Base-by-base conservation (phyloP, 495 filamentous ascomycete genomes). In the Hypoxylon fuscum region DNA sequence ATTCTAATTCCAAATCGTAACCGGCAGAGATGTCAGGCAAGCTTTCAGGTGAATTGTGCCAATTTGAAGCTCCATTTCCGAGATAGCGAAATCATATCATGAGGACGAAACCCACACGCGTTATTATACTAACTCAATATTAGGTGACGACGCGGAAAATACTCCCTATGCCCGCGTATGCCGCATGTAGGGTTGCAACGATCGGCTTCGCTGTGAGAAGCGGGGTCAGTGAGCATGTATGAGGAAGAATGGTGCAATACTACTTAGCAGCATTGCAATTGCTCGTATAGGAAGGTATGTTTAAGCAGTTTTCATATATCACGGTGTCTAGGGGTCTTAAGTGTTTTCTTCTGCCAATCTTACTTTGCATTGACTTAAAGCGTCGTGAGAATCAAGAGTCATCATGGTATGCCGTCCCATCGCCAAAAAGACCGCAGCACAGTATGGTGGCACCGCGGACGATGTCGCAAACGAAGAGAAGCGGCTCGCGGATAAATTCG, bases 111-210 rank as follows among this genome's bases (percentile, higher is more conserved):
- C 25, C 8, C 25, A n/a, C n/a, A n/a, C n/a, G n/a, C n/a, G n/a
- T n/a, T n/a, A n/a, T n/a, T n/a, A n/a, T n/a, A n/a, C n/a, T n/a
- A n/a, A n/a, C n/a, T n/a, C n/a, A n/a, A n/a, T n/a, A n/a, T n/a
- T n/a, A n/a, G n/a, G n/a, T n/a, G n/a, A n/a, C n/a, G 15, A 41
- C 3, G 5, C 11, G 38, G 8, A 51, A 29, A 65, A 59, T 59
- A 65, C 38, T 9, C 42, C 62, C 50, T 65, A 65, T 65, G 62
- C 45, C 55, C 55, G 61, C n/a, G n/a, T n/a, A 62, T n/a, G 14
- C n/a, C n/a, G 21, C n/a, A n/a, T 22, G 15, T 32, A 32, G 0
- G 1, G 20, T 20, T 20, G 11, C n/a, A 5, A 7, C 23, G 37
- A 50, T 50, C 55, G 62, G 55, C 38, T 38, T 50, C 25, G 21